A percentile compares a stretch with the other conserved stretches of the same genome.
phyloP scores from a whole-genome alignment of 306 rosid species.

The Glycyrrhiza uralensis region DNA sequence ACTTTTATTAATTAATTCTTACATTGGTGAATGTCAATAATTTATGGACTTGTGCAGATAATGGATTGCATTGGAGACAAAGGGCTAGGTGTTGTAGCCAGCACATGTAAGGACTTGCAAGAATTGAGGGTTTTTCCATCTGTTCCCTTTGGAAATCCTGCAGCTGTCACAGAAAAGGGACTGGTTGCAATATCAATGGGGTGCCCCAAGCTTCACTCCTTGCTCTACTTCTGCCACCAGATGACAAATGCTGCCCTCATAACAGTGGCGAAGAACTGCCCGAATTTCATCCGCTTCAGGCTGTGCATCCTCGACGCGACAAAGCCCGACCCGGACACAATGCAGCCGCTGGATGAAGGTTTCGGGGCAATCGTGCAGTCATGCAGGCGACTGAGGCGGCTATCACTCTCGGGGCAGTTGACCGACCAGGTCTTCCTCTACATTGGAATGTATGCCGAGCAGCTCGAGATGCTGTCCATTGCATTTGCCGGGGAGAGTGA shows the following conservation, averaged over 20 bases:
- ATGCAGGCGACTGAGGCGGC: conserved; percentile 72
- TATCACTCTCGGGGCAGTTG: conserved; percentile 71
- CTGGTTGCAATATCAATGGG: conserved; percentile 79
- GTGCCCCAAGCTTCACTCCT: conserved; percentile 81
- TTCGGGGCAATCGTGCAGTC: conserved; percentile 93
- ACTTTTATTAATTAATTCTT: background rate
- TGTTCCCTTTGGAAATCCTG: conserved; percentile 45
- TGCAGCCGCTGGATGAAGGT: conserved; percentile 86
- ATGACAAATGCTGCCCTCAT: conserved; percentile 96
- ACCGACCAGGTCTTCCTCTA: conserved; percentile 78
- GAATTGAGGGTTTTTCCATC: conserved; percentile 93
- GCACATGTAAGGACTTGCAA: conserved; percentile 71
- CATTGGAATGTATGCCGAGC: conserved; percentile 90
- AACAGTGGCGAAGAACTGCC: conserved; percentile 84
- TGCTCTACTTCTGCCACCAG: conserved; percentile 87
- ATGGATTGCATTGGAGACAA: conserved; percentile 84
- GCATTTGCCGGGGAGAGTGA: conserved; percentile 91
- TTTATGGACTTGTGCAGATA: conserved; percentile 44
- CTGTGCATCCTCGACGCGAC: conserved; percentile 68
- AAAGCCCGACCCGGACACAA: conserved; percentile 66
- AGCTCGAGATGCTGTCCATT: conserved; percentile 83
- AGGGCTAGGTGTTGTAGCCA: conserved; percentile 76
- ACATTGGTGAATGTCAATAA: background rate
- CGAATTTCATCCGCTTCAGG: conserved; percentile 82
- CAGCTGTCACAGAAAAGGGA: conserved; percentile 76